Evolutionary conservation across 2,329 filamentous ascomycete genomes (phyloP).

Genomic region (Diaporthe sp.): DNA sequence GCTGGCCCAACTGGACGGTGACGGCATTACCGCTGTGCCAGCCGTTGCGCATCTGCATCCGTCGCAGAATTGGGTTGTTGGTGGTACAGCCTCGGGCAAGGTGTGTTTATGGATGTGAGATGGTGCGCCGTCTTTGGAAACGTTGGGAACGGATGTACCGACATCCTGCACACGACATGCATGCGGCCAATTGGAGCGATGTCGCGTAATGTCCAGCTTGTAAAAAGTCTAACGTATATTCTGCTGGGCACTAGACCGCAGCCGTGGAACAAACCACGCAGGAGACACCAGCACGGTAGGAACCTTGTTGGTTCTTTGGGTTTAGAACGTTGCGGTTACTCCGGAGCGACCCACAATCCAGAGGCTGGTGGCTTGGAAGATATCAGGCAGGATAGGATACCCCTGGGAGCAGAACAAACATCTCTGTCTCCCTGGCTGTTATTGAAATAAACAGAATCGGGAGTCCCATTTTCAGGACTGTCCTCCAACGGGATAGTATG

Average conservation of each 20-base stretch:
- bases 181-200: neutral
- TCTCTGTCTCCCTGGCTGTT: neutral
- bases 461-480: neutral
- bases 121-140: neutral
- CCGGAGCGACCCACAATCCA: neutral
- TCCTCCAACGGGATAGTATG: neutral
- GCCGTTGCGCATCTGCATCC: conserved; percentile 94
- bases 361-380: neutral
- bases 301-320: conserved; percentile 10
- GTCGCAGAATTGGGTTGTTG: conserved; percentile 90
- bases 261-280: neutral
- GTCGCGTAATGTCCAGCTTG: neutral
- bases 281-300: neutral
- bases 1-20: conserved; percentile 87
- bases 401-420: neutral
- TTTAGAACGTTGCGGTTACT: conserved; percentile 16
- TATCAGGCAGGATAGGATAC: conserved; percentile 1
- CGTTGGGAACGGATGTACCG: neutral
- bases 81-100: conserved; percentile 92
- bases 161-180: neutral
- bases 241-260: neutral
- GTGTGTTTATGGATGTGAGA: conserved; percentile 88
- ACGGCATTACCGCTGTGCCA: conserved; percentile 94
- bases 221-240: neutral
- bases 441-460: neutral